These are phyloP conservation scores for Yamadazyma endophytica DNA, from an alignment of 805 yeast species.

Conservation along the genomic window DNA sequence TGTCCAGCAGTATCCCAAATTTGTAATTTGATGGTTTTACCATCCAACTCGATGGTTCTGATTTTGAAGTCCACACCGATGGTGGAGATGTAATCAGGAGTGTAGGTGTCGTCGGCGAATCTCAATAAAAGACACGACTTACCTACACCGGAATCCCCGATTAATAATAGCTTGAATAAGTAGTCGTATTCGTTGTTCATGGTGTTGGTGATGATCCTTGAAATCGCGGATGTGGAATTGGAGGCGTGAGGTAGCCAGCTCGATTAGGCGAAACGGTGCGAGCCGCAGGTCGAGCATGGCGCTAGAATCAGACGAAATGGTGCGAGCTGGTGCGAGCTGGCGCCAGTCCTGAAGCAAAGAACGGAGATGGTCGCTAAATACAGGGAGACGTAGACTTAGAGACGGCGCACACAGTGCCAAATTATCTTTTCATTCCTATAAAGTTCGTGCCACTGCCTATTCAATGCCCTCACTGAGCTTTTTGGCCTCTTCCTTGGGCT, in stretches of 20 bases:
- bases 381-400: too few relatives aligned
- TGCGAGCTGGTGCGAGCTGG: too few relatives aligned
- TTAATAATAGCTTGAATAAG: slow-evolving; percentile 87
- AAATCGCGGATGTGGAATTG: too few relatives aligned
- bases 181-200: slow-evolving; percentile 98
- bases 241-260: too few relatives aligned
- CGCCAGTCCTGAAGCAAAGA: too few relatives aligned
- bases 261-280: too few relatives aligned
- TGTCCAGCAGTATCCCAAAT: slow-evolving; percentile 99
- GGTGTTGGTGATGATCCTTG: not conserved
- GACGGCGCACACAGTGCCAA: too few relatives aligned
- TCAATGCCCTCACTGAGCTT: slow-evolving; percentile 16
- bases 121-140: slow-evolving; percentile 92
- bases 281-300: too few relatives aligned
- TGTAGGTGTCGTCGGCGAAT: slow-evolving; percentile 96
- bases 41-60: slow-evolving; percentile 89
- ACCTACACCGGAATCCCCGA: slow-evolving; percentile 99
- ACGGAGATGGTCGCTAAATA: too few relatives aligned
- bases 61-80: slow-evolving; percentile 96
- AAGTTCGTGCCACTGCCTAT: too few relatives aligned
- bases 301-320: too few relatives aligned
- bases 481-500: slow-evolving; percentile 13
- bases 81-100: slow-evolving; percentile 94
- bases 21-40: slow-evolving; percentile 94
- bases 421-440: too few relatives aligned